A percentile compares a stretch with the other conserved stretches of the same genome.
phyloP scores from a whole-genome alignment of 2,329 filamentous ascomycete genomes.

The Microsporum ferrugineum region DNA sequence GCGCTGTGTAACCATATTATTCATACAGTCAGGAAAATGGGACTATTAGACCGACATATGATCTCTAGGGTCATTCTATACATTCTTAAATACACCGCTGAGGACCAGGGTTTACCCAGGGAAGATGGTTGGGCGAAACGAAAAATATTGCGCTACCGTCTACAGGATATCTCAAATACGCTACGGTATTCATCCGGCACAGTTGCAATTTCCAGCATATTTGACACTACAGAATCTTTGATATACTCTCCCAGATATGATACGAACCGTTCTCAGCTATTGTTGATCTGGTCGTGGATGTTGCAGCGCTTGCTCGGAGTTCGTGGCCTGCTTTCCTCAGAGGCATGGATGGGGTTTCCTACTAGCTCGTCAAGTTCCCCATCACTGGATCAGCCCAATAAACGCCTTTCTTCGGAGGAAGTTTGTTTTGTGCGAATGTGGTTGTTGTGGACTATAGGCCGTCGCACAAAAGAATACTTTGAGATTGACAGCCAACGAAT shows the following conservation, averaged over 20 bases:
- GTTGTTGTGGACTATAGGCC: conserved; percentile 6
- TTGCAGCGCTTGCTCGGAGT: conserved; percentile 4
- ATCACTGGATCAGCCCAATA: background rate
- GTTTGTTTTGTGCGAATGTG: conserved; percentile 8
- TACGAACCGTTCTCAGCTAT: conserved; percentile 12
- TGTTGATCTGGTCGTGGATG: conserved; percentile 25
- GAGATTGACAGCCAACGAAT: background rate
- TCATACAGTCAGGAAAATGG: background rate
- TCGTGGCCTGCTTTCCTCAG: background rate
- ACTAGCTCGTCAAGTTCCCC: background rate
- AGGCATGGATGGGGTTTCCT: background rate
- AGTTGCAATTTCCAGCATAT: conserved; percentile 20
- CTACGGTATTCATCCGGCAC: conserved; percentile 20
- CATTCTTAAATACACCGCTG: background rate
- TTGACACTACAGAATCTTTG: conserved; percentile 25
- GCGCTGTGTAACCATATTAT: conserved; percentile 24
- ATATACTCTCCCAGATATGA: conserved; percentile 16
- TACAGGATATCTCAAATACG: conserved; percentile 12
- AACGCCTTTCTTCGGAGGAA: background rate
- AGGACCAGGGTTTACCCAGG: background rate
- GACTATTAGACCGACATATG: background rate
- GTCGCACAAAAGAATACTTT: background rate
- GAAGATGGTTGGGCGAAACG: background rate
- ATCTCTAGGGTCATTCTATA: background rate
- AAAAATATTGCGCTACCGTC: conserved; percentile 1